These are phyloP conservation scores for Cercospora sojina DNA, from an alignment of 2,329 filamentous ascomycete species.

Conservation along the genomic window DNA sequence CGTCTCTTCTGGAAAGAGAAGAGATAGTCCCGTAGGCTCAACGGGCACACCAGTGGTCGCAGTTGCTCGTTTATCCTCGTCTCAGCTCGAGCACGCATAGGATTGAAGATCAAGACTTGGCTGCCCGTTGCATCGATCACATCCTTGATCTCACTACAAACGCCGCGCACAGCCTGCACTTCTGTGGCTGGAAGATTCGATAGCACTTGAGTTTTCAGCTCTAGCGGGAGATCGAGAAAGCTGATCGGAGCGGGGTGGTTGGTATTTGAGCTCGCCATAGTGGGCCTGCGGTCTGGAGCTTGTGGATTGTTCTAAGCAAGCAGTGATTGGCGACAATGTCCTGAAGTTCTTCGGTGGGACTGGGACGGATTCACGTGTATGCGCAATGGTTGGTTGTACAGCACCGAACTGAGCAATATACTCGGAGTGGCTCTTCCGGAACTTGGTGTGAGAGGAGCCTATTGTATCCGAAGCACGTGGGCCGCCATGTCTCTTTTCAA, in stretches of 20 bases:
- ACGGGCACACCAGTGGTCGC: neutral
- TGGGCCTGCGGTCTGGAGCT: neutral
- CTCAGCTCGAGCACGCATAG: neutral
- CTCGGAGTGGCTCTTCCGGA: neutral
- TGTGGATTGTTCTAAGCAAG: no score
- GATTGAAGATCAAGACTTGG: neutral
- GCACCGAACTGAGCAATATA: neutral
- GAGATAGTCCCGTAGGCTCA: neutral
- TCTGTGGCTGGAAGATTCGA: neutral
- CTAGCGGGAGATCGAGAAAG: neutral
- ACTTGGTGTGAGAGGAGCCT: neutral
- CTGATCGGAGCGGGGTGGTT: neutral
- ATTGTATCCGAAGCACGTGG: neutral
- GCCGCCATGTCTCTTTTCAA: neutral
- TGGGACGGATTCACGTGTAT: no score
- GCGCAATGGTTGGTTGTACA: neutral
- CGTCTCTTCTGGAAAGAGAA: neutral
- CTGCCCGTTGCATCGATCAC: neutral
- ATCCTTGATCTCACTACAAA: neutral
- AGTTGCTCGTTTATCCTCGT: neutral
- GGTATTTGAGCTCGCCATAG: neutral
- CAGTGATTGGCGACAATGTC: neutral
- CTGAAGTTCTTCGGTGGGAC: neutral
- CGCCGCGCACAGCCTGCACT: neutral
- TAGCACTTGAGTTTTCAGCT: neutral